phyloP scores from a whole-genome alignment of 345 rosid species.

The Mangifera indica region DNA sequence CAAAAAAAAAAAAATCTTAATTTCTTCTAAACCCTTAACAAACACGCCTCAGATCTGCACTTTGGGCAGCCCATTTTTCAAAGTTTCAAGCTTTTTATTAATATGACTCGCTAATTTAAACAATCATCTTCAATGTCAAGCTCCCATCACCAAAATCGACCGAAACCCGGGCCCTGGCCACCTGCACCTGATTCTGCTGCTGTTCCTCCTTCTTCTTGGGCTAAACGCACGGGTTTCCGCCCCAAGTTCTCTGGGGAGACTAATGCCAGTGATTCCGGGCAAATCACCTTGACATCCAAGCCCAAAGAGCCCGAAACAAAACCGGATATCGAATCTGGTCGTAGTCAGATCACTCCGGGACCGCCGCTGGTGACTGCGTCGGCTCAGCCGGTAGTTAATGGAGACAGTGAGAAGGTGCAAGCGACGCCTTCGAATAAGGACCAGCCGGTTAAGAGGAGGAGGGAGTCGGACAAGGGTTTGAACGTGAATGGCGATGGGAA shows the following conservation, averaged over 20 bases:
- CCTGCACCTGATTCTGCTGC: constrained; percentile 72
- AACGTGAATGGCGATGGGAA: constrained; percentile 40
- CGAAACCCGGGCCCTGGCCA: constrained; percentile 71
- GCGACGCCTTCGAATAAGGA: constrained; percentile 43
- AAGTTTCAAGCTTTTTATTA: not conserved
- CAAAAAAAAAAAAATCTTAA: not conserved
- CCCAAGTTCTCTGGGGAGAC: constrained; percentile 96
- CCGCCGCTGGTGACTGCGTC: constrained; percentile 20
- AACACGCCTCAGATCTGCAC: constrained; percentile 29
- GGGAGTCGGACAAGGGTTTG: constrained; percentile 68
- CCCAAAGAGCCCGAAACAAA: constrained; percentile 44
- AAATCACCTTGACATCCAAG: constrained; percentile 49
- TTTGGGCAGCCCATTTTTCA: no score
- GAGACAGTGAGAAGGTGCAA: constrained; percentile 30
- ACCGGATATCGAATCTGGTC: constrained; percentile 82
- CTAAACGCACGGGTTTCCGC: constrained; percentile 84
- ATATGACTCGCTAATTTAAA: not conserved
- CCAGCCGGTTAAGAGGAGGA: constrained; percentile 70
- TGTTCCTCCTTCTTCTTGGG: constrained; percentile 93
- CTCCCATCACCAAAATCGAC: constrained; percentile 65
- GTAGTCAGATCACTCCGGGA: constrained; percentile 19
- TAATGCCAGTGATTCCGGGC: constrained; percentile 75
- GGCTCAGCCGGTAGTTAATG: constrained; percentile 26
- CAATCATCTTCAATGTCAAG: constrained; percentile 45
- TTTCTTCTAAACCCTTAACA: constrained; percentile 20